These are phyloP conservation scores for Cyathus striatus DNA, from an alignment of 768 basidiomycete species.

Conservation along the genomic window DNA sequence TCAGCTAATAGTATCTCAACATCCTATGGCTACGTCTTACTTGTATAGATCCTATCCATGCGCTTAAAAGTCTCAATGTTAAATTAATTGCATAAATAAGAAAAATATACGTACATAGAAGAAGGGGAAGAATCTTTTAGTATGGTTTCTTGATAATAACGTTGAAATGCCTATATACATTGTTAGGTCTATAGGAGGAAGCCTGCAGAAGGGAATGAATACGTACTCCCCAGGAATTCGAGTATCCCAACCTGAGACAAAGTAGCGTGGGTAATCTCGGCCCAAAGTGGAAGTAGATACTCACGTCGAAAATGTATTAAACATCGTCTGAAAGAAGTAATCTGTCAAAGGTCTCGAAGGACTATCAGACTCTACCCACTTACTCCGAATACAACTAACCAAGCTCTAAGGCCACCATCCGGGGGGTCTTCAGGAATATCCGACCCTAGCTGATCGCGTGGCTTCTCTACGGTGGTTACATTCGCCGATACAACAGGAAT, in stretches of 20 bases:
- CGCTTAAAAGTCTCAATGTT: slow-evolving; percentile 30
- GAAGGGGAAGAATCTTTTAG: slow-evolving; percentile 50
- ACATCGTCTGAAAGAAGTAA: slow-evolving; percentile 39
- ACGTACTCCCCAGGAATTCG: slow-evolving; percentile 73
- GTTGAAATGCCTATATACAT: slow-evolving; percentile 60
- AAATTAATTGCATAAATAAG: not conserved
- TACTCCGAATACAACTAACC: too few relatives aligned
- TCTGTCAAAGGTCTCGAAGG: too few relatives aligned
- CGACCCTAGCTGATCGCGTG: too few relatives aligned
- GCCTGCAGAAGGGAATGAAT: not conserved
- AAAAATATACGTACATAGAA: slow-evolving; percentile 43
- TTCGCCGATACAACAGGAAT: too few relatives aligned
- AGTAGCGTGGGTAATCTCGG: slow-evolving; percentile 5
- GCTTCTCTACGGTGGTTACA: too few relatives aligned
- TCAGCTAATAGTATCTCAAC: too few relatives aligned
- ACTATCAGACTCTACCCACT: too few relatives aligned
- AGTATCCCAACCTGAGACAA: slow-evolving; percentile 57
- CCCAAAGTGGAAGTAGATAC: slow-evolving; percentile 13
- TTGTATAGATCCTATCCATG: slow-evolving; percentile 81
- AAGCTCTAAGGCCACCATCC: too few relatives aligned
- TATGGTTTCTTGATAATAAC: slow-evolving; percentile 56
- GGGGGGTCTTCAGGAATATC: too few relatives aligned
- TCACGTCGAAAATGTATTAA: slow-evolving; percentile 41
- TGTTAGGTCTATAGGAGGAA: not conserved
- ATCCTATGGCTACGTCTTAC: slow-evolving; percentile 22